These are phyloP conservation scores for Lotus japonicus DNA, from an alignment of 306 rosid species.

Conservation along the genomic window DNA sequence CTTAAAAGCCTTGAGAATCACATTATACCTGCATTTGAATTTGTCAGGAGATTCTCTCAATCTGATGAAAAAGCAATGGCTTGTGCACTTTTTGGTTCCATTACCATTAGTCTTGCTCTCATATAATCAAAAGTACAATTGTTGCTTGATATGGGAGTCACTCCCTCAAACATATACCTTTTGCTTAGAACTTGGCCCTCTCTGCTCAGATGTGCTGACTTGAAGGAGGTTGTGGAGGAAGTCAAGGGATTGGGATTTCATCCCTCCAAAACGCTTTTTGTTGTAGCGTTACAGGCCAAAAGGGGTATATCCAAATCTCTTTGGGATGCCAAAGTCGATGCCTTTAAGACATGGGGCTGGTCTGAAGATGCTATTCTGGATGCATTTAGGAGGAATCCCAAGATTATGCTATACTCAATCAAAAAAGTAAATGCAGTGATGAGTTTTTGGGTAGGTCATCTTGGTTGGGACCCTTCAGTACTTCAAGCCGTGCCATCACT, in stretches of 20 bases:
- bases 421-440: slow-evolving; percentile 31
- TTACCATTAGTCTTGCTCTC: too few relatives aligned
- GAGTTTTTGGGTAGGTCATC: slow-evolving; percentile 28
- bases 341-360: slow-evolving; percentile 48
- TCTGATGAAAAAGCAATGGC: too few relatives aligned
- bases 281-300: slow-evolving; percentile 15
- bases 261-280: slow-evolving; percentile 11
- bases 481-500: neutral
- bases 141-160: neutral
- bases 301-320: slow-evolving; percentile 13
- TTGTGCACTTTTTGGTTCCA: too few relatives aligned
- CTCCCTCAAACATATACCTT: neutral
- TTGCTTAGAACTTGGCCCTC: neutral
- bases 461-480: slow-evolving; percentile 14
- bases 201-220: neutral
- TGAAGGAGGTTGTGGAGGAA: slow-evolving; percentile 15
- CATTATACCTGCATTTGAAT: too few relatives aligned
- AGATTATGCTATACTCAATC: slow-evolving; percentile 25
- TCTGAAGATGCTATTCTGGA: slow-evolving; percentile 30
- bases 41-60: too few relatives aligned
- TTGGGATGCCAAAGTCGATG: slow-evolving; percentile 33
- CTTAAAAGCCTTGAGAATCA: neutral
- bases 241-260: slow-evolving; percentile 41
- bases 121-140: too few relatives aligned
- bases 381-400: slow-evolving; percentile 33